These are phyloP conservation scores for Citrus sinensis DNA, from an alignment of 345 rosid genomes.

Conservation along the genomic window DVS_A1.0 CM039162.1:6879501-6880000, in stretches of 20 bases:
- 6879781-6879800: slow-evolving; percentile 90
- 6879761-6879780: slow-evolving; percentile 77
- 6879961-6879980: not conserved
- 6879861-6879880: slow-evolving; percentile 98
- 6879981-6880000: not conserved
- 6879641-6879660: slow-evolving; percentile 64
- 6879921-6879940: not conserved
- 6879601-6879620: slow-evolving; percentile 77
- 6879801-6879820: slow-evolving; percentile 91
- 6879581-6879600: slow-evolving; percentile 86
- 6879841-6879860: slow-evolving; percentile 69
- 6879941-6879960: not conserved
- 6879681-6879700: slow-evolving; percentile 36
- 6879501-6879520: no score
- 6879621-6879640: slow-evolving; percentile 78
- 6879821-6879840: slow-evolving; percentile 87
- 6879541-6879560: slow-evolving; percentile 53
- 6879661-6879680: slow-evolving; percentile 49
- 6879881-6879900: slow-evolving; percentile 12
- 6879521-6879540: not conserved
- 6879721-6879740: not conserved
- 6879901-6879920: not conserved
- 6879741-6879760: not conserved
- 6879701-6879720: slow-evolving; percentile 8
- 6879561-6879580: slow-evolving; percentile 75